Base-by-base conservation (phyloP, 1,139 yeast species). In the Nakaseomyces glabratus region DNA sequence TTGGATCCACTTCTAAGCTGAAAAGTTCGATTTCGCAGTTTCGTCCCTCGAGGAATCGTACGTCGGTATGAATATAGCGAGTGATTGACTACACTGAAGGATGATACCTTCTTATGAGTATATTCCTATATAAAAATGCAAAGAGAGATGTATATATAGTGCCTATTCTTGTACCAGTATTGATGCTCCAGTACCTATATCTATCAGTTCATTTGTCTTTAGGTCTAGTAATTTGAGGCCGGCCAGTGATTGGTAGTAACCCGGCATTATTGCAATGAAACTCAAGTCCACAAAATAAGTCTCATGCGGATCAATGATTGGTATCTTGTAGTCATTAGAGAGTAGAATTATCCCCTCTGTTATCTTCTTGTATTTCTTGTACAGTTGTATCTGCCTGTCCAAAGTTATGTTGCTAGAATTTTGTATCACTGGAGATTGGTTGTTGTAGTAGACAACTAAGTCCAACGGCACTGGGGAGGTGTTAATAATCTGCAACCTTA, bases 261-360 rank as follows among this genome's bases (percentile, higher is more conserved):
- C 61, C 12, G 48, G 38, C 34, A 46, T 43, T 9, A 57, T 44
- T 2, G 53, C 57, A 14, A 57, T 47, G 30, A 55, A 48, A 18
- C 47, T 44, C 26, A 57, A 39, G 11, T 48, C 52, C 4, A 48
- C 49, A 21, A 49, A 45, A 37, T 44, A 45, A 6, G 59, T 49
- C 21, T 52, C 55, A 16, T 46, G 45, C 6, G 57, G 51, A 6
- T 41, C 44, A 8, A 56, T 44, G 3, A 50, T 35, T 3, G 59
- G 58, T 4, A 56, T 38, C 34, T 52, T 55, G 37, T 46, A 52
- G 32, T 57, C 62, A 33, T 57, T 57, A 3, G 60, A 48, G 3
- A 56, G 40, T 10, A 57, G 37, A 2, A 57, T 49, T 2, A 57
- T 43, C 2, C 60, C 57, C 30, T 52, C 52, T n/a, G 49, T 37